Base-by-base conservation (phyloP, 139 green algal species). In the Chlamydomonas applanata region DNA sequence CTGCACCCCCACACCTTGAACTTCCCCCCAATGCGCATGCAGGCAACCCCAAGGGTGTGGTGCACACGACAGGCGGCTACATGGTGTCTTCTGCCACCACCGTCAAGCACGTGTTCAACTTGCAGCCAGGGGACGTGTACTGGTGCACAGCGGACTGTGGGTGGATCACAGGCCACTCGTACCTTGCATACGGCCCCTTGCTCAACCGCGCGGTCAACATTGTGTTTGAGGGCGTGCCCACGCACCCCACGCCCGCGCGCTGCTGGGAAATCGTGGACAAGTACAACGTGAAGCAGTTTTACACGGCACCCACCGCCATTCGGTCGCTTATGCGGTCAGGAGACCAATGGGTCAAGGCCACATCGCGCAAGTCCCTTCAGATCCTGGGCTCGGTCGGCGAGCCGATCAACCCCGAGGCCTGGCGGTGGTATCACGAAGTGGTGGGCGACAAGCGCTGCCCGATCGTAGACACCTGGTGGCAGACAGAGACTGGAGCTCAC, bases 401-500 rank as follows among this genome's bases (percentile, higher is more conserved):
- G 87, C 96, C 96, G 63, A 99, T 99, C 90, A 98, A 98, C 81
- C 96, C 95, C 5, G 86, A 96, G 79, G 96, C 96, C 25, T 99
- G 96, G 96, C 82, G 86, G 25, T 99, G 95, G 94, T 98, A 97
- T 80, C 40, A 94, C 64, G 80, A 94, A 36, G 85, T 94, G 33
- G 86, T 95, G 2, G 89, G 91, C 27, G 75, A 60, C 3, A 54
- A 36, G 52, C 79, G 86, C 22, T 97, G 90, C 79, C 88, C 93
- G 13, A 90, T 99, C 32, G 87, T 98, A 2, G 95, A 99, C 88
- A 99, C 69, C 19, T 97, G 89, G 91, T 97, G 92, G 93, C 93
- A 98, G 87, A 97, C 94, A 16, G 94, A 98, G 88, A 98, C 95
- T 24, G 95, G 91, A 13, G 89, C 76, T 0, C 89, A 95, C 82